A percentile compares a stretch with the other conserved stretches of the same genome.
These are phyloP conservation scores for Nitzschia sp. DNA, from an alignment of 108 stramenopile genomes.

Conservation along the genomic window DNA sequence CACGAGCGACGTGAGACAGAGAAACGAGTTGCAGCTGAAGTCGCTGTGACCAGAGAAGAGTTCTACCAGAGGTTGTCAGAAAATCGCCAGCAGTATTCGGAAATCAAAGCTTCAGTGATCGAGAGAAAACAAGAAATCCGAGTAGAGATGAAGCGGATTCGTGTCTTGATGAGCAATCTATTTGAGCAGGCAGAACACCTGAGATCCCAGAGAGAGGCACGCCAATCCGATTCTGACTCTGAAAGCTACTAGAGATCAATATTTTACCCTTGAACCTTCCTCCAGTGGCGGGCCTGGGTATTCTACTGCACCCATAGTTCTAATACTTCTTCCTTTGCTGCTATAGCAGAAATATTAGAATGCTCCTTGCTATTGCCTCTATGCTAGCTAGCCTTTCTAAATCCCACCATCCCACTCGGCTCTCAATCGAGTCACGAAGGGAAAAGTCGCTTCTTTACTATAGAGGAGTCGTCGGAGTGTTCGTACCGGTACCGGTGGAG, in stretches of 20 bases:
- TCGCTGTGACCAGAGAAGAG: background rate
- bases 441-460: too few relatives aligned
- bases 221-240: background rate
- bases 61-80: background rate
- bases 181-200: conserved; percentile 35
- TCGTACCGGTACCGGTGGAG: too few relatives aligned
- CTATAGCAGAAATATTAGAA: too few relatives aligned
- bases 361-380: too few relatives aligned
- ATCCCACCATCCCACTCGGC: too few relatives aligned
- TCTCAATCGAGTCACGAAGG: too few relatives aligned
- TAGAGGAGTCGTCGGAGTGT: too few relatives aligned
- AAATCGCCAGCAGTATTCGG: conserved; percentile 32
- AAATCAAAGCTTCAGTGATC: conserved; percentile 36
- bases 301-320: too few relatives aligned
- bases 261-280: too few relatives aligned
- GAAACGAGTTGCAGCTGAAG: background rate
- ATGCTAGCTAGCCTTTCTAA: too few relatives aligned
- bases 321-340: too few relatives aligned
- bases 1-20: background rate
- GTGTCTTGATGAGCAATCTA: conserved; percentile 47
- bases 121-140: conserved; percentile 48
- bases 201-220: background rate
- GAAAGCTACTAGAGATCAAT: background rate
- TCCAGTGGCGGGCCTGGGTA: too few relatives aligned
- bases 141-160: conserved; percentile 56